phyloP scores from a whole-genome alignment of 106 monocot genomes.

The Acanthochlamys bracteata region DNA sequence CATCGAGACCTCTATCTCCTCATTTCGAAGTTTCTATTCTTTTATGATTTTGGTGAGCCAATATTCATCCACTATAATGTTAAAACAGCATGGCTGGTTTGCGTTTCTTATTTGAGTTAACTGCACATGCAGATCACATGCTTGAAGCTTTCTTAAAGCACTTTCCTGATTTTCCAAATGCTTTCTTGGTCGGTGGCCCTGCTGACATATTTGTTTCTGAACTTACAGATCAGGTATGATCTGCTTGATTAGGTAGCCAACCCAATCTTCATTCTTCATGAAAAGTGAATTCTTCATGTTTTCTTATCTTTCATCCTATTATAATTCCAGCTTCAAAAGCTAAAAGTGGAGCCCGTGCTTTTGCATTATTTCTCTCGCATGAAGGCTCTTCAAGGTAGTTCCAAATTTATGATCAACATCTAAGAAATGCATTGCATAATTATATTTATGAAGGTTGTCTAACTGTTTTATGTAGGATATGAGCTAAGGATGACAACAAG shows the following conservation, averaged over 20 bases:
- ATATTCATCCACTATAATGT: not conserved
- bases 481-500: conserved; percentile 95
- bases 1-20: conserved; percentile 69
- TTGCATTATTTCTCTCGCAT: conserved; percentile 76
- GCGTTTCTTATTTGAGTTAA: not conserved
- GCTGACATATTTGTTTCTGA: conserved; percentile 85
- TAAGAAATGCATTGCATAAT: not conserved
- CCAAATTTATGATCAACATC: too few relatives aligned
- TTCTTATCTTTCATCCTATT: not conserved
- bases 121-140: conserved; percentile 35
- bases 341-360: conserved; percentile 95
- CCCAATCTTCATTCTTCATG: not conserved
- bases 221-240: conserved; percentile 91
- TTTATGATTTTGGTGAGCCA: conserved; percentile 68
- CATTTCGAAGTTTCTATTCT: conserved; percentile 78
- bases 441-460: not conserved
- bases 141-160: conserved; percentile 62
- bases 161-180: conserved; percentile 68
- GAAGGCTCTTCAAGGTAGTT: conserved; percentile 68
- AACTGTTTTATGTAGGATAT: conserved; percentile 31
- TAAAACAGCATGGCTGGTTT: not conserved
- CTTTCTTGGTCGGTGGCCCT: conserved; percentile 77
- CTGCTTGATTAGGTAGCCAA: too few relatives aligned
- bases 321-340: conserved; percentile 73
- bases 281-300: not conserved